Conservation (phyloP, 768 basidiomycete species). For the Boletus tylopilopsis region DNA sequence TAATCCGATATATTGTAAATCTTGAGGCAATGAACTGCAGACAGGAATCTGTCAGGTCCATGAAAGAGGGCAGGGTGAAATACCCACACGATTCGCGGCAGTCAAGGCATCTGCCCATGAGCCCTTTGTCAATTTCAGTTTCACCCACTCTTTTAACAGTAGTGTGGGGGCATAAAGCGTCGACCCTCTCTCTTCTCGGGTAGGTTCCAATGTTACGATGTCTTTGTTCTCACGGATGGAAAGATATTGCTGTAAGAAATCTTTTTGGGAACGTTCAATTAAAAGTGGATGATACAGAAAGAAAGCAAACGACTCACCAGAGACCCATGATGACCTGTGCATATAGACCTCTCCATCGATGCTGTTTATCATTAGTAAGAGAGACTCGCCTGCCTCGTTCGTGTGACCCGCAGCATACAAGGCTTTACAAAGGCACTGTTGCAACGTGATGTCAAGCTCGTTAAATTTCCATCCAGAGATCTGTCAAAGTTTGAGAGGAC, state of each 20-base stretch:
- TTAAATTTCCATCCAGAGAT: not conserved
- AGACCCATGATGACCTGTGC: not conserved
- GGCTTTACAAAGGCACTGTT: not conserved
- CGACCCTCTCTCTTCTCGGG: not conserved
- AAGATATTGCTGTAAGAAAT: not conserved
- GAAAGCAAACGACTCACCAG: not conserved
- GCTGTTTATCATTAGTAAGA: not conserved
- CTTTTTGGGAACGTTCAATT: not conserved
- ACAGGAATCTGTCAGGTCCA: not conserved
- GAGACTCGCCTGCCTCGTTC: not conserved
- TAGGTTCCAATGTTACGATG: not conserved
- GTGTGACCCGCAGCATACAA: not conserved
- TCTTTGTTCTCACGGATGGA: not conserved
- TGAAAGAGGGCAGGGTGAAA: not conserved
- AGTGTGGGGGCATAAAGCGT: not conserved
- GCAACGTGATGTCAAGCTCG: not conserved
- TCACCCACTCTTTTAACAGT: not conserved
- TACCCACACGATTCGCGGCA: not conserved
- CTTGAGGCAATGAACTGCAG: not conserved
- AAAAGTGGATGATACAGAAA: not conserved
- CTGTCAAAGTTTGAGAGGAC: not conserved
- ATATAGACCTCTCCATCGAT: not conserved
- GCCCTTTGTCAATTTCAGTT: not conserved
- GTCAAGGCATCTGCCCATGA: not conserved
- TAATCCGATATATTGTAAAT: not conserved